phyloP scores from a whole-genome alignment of 176 grass and related monocot species.

The Rhynchospora tenuis region DNA sequence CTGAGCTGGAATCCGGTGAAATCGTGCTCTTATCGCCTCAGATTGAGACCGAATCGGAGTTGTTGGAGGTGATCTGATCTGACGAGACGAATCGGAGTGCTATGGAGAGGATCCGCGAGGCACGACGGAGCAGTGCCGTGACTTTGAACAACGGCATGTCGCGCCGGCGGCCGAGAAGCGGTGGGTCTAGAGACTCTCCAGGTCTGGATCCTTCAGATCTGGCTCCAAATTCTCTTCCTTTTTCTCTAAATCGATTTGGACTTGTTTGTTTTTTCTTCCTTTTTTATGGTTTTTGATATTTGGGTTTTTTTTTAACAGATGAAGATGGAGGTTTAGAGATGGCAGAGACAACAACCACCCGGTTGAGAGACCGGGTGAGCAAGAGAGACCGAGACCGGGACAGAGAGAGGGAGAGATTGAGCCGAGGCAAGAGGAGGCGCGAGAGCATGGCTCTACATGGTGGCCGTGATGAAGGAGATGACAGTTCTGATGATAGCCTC shows the following conservation, averaged over 20 bases:
- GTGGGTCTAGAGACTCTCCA: constrained; percentile 39
- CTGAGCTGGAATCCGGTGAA: constrained; percentile 26
- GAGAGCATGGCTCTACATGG: constrained; percentile 23
- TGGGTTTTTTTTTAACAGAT: constrained; percentile 17
- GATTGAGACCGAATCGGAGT: constrained; percentile 36
- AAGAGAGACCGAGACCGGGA: constrained; percentile 40
- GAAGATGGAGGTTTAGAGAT: constrained; percentile 36
- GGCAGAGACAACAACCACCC: constrained; percentile 24
- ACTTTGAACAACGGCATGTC: constrained; percentile 27
- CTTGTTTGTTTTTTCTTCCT: background rate
- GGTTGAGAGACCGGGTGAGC: constrained; percentile 29
- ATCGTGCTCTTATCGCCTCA: background rate
- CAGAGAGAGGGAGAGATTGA: constrained; percentile 37
- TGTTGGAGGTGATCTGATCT: background rate
- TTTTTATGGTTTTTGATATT: constrained; percentile 2
- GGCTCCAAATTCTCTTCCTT: background rate
- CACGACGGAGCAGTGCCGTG: constrained; percentile 30
- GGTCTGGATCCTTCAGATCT: constrained; percentile 30
- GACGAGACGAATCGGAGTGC: constrained; percentile 49
- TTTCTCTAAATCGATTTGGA: background rate
- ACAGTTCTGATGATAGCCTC: constrained; percentile 79
- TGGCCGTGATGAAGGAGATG: constrained; percentile 56
- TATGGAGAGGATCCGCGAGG: constrained; percentile 72
- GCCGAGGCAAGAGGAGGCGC: constrained; percentile 34
- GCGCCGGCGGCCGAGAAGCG: constrained; percentile 44